phyloP scores from a whole-genome alignment of 2,329 filamentous ascomycete genomes.

The Aspergillus arachidicola region DNA sequence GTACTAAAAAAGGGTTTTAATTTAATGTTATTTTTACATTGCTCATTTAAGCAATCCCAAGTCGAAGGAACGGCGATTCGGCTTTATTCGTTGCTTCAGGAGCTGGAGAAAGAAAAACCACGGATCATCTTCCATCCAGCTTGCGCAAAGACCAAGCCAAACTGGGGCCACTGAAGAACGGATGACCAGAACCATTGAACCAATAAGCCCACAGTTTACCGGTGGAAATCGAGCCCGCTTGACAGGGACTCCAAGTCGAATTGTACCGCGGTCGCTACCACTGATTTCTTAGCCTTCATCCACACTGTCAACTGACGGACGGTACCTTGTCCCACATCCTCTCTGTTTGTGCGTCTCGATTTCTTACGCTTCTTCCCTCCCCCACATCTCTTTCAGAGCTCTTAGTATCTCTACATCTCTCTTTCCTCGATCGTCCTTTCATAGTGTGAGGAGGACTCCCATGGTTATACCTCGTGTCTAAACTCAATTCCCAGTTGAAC shows the following conservation, averaged over 20 bases:
- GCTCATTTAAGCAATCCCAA: slow-evolving; percentile 2
- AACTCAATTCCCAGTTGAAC: slow-evolving; percentile 10
- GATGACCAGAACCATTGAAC: slow-evolving; percentile 6
- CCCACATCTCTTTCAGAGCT: not conserved
- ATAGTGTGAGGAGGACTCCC: not conserved
- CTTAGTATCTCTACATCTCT: not conserved
- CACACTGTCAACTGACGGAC: slow-evolving; percentile 3
- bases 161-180: slow-evolving; percentile 19
- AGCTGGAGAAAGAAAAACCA: slow-evolving; percentile 3
- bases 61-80: slow-evolving; percentile 4
- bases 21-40: not conserved
- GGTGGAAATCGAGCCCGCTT: slow-evolving; percentile 9
- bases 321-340: slow-evolving; percentile 6
- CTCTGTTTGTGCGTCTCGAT: slow-evolving; percentile 1
- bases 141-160: slow-evolving; percentile 15
- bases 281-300: slow-evolving; percentile 7
- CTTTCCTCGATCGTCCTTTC: not conserved
- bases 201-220: slow-evolving; percentile 12
- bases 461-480: slow-evolving; percentile 4
- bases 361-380: not conserved
- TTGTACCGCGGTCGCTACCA: slow-evolving; percentile 17
- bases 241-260: slow-evolving; percentile 15
- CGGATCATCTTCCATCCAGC: slow-evolving; percentile 5
- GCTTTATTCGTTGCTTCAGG: slow-evolving; percentile 12
- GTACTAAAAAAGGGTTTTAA: not conserved